Evolutionary conservation across 2,329 filamentous ascomycete species (phyloP).

Genomic region (Ciborinia camelliae): DNA sequence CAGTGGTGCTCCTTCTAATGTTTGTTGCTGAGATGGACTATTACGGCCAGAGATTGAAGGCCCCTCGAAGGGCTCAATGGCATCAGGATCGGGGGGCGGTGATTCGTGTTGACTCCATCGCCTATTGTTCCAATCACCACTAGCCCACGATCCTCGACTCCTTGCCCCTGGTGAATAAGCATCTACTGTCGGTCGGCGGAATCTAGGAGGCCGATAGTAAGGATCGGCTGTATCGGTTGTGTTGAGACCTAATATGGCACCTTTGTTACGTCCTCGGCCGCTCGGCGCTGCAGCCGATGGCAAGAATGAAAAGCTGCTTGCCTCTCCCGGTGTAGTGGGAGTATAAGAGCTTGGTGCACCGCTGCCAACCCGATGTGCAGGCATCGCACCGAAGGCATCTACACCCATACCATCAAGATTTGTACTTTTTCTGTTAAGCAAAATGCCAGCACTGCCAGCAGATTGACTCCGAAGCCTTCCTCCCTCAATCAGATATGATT

Average conservation of each 20-base stretch:
- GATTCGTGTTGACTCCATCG: constrained; percentile 37
- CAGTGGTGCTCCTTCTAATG: constrained; percentile 28
- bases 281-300: constrained; percentile 43
- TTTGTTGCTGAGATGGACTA: constrained; percentile 47
- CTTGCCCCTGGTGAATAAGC: constrained; percentile 40
- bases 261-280: constrained; percentile 28
- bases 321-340: constrained; percentile 70
- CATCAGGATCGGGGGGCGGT: constrained; percentile 41
- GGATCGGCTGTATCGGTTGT: constrained; percentile 62
- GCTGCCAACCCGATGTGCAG: constrained; percentile 40
- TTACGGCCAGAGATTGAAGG: constrained; percentile 44
- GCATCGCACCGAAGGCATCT: constrained; percentile 42
- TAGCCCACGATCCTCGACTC: constrained; percentile 45
- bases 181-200: constrained; percentile 62
- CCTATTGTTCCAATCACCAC: constrained; percentile 45
- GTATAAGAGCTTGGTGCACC: constrained; percentile 62
- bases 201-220: constrained; percentile 83
- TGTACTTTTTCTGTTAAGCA: constrained; percentile 54
- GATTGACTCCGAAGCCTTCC: constrained; percentile 60
- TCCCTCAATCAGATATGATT: constrained; percentile 51
- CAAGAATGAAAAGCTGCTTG: constrained; percentile 69
- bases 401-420: constrained; percentile 52
- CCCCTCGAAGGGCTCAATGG: constrained; percentile 39
- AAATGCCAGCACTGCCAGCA: constrained; percentile 56
- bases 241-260: constrained; percentile 46